Percentiles rank a stretch among this genome's conserved stretches.
phyloP scores from a whole-genome alignment of 2,329 filamentous ascomycete species.

The Macrophomina tecta region DNA sequence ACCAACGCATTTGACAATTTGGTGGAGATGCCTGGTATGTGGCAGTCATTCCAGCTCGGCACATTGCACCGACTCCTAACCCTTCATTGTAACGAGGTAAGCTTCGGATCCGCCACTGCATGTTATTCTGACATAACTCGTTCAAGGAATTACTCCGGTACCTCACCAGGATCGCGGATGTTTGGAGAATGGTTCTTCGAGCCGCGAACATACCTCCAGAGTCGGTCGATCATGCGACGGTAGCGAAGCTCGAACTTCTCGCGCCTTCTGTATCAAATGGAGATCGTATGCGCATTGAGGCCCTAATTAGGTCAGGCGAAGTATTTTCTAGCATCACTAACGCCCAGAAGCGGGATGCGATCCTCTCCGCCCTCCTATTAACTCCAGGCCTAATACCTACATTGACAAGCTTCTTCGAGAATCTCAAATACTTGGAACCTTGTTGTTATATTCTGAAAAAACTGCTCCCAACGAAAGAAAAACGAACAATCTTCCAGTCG shows the following conservation, averaged over 20 bases:
- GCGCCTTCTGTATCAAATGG: constrained; percentile 27
- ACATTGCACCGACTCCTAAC: constrained; percentile 33
- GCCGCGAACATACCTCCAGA: background rate
- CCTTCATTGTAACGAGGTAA: constrained; percentile 34
- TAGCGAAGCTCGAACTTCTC: constrained; percentile 29
- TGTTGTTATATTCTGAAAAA: constrained; percentile 30
- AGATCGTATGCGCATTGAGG: constrained; percentile 16
- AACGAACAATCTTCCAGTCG: constrained; percentile 25
- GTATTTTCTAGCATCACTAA: constrained; percentile 23
- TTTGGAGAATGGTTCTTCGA: constrained; percentile 18
- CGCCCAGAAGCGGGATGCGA: background rate
- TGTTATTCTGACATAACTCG: background rate
- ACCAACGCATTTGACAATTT: constrained; percentile 31
- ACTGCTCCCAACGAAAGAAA: constrained; percentile 27
- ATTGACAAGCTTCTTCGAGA: constrained; percentile 32
- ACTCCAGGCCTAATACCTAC: constrained; percentile 30
- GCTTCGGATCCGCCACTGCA: background rate
- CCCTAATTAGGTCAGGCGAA: constrained; percentile 1
- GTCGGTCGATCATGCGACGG: constrained; percentile 28
- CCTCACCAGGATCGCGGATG: constrained; percentile 25
- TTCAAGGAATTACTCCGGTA: constrained; percentile 28
- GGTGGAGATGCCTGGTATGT: constrained; percentile 34
- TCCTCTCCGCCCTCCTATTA: constrained; percentile 10
- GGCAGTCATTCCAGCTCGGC: constrained; percentile 33
- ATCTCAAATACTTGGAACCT: constrained; percentile 33